phyloP scores from a whole-genome alignment of 768 basidiomycete species.

The Hirschioporus abietinus region DNA sequence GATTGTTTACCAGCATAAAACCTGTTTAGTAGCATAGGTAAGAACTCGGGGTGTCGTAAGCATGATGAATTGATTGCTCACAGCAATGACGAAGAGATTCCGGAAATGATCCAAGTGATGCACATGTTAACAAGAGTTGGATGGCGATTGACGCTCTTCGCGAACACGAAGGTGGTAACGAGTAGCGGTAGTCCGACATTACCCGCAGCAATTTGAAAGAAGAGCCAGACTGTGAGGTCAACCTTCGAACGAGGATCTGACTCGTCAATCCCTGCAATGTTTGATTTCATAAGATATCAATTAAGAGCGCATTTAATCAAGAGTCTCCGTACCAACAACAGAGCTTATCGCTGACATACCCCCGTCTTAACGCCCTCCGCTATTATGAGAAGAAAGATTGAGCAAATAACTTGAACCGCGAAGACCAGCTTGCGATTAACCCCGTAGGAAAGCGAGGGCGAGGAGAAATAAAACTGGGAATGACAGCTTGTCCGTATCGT shows the following conservation, averaged over 20 bases:
- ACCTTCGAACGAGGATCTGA: slow-evolving; percentile 8
- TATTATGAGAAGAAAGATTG: neutral
- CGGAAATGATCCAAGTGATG: slow-evolving; percentile 43
- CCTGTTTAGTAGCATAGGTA: slow-evolving; percentile 11
- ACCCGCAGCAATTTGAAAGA: slow-evolving; percentile 41
- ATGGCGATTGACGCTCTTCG: slow-evolving; percentile 32
- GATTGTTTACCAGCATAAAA: slow-evolving; percentile 36
- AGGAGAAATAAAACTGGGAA: neutral
- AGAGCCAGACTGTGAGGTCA: slow-evolving; percentile 35
- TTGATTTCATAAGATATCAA: neutral
- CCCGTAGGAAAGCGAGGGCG: neutral
- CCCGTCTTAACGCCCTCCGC: neutral
- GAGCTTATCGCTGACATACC: neutral
- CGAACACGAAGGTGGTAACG: slow-evolving; percentile 38
- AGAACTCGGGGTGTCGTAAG: neutral
- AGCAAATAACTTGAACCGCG: neutral
- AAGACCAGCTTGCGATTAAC: neutral
- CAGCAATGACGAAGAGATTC: slow-evolving; percentile 38
- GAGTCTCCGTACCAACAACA: neutral
- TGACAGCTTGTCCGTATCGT: neutral
- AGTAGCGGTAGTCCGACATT: slow-evolving; percentile 40
- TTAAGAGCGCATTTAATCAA: neutral
- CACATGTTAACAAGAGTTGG: slow-evolving; percentile 42
- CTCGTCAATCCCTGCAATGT: neutral
- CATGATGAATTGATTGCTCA: slow-evolving; percentile 21